Percentiles rank a stretch among this genome's conserved stretches.
These are phyloP conservation scores for Tricholoma matsutake DNA, from an alignment of 768 basidiomycete species.

Conservation along the genomic window DNA sequence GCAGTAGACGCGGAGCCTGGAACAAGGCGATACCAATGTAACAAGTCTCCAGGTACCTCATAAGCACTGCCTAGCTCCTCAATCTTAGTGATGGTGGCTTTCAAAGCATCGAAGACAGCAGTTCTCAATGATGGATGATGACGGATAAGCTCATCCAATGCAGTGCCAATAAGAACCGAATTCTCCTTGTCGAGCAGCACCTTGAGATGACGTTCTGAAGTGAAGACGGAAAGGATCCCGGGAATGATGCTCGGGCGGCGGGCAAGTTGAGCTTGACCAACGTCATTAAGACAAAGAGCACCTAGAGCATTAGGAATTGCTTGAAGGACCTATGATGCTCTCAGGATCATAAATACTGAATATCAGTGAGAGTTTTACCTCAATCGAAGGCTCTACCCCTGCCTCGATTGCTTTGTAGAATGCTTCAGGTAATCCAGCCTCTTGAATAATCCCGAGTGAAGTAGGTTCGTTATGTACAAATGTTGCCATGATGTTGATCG, in stretches of 20 bases:
- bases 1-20: constrained; percentile 17
- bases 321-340: constrained; percentile 67
- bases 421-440: constrained; percentile 81
- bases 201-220: constrained; percentile 78
- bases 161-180: constrained; percentile 81
- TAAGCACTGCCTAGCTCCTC: constrained; percentile 70
- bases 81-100: constrained; percentile 65
- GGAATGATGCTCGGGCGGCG: constrained; percentile 80
- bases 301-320: constrained; percentile 95
- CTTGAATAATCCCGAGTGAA: constrained; percentile 88
- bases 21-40: constrained; percentile 64
- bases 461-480: constrained; percentile 99
- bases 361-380: constrained; percentile 46
- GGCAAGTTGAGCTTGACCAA: constrained; percentile 78
- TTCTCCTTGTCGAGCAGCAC: constrained; percentile 92
- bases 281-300: constrained; percentile 91
- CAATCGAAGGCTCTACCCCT: constrained; percentile 83
- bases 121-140: constrained; percentile 90
- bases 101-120: constrained; percentile 75
- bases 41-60: constrained; percentile 50
- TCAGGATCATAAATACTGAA: constrained; percentile 4
- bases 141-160: constrained; percentile 92
- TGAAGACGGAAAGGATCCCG: constrained; percentile 82
- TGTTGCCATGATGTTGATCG: constrained; percentile 93
- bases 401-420: constrained; percentile 86